Conservation (phyloP, 2,329 filamentous ascomycete species). For the Fulvia fulva region DNA sequence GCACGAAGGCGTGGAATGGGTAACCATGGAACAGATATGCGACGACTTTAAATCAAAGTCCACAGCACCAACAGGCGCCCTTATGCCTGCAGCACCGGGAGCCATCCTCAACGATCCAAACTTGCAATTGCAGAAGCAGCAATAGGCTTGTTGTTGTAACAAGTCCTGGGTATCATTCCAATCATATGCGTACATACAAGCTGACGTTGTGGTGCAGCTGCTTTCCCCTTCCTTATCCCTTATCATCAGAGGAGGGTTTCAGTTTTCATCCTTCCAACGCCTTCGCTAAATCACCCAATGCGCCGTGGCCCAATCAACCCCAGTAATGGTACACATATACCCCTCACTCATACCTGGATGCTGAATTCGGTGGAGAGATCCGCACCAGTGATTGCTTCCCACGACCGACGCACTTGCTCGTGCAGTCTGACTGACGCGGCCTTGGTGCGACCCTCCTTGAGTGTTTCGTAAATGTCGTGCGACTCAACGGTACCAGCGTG, state of each 20-base stretch:
- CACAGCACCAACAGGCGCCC: constrained; percentile 52
- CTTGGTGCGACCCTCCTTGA: constrained; percentile 16
- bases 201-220: background rate
- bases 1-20: constrained; percentile 61
- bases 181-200: background rate
- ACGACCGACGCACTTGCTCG: constrained; percentile 13
- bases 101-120: constrained; percentile 48
- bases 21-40: constrained; percentile 67
- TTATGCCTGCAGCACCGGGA: constrained; percentile 56
- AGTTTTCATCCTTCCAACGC: background rate
- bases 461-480: constrained; percentile 19
- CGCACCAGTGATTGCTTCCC: constrained; percentile 15
- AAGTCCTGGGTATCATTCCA: background rate
- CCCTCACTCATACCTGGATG: background rate
- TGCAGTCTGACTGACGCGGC: constrained; percentile 16
- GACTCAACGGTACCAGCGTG: constrained; percentile 12
- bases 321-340: no score
- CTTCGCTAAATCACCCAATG: background rate
- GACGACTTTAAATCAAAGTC: constrained; percentile 70
- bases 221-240: background rate
- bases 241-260: no score
- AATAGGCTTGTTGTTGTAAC: constrained; percentile 10
- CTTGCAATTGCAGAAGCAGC: constrained; percentile 30
- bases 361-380: constrained; percentile 15
- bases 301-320: background rate